phyloP scores from a whole-genome alignment of 1,284 basidiomycete genomes.

The Marasmius fiardii region DNA sequence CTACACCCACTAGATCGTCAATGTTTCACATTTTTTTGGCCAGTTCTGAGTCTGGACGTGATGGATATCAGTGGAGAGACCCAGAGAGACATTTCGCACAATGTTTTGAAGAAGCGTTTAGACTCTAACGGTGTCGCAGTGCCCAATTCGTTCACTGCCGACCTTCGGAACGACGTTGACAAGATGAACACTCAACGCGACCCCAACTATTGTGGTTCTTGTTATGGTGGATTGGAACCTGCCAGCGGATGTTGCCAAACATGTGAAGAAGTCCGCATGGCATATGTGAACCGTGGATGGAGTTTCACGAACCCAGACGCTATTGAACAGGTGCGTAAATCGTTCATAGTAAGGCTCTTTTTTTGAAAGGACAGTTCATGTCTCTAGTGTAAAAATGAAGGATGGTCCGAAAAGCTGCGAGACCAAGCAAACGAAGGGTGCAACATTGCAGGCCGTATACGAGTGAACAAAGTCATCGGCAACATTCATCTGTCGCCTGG shows the following conservation, averaged over 20 bases:
- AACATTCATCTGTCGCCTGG: constrained; percentile 90
- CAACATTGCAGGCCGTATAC: constrained; percentile 86
- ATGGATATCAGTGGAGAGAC: constrained; percentile 99
- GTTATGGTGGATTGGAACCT: constrained; percentile 88
- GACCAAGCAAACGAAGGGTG: constrained; percentile 95
- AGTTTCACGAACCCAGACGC: constrained; percentile 88
- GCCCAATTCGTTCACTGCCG: constrained; percentile 52
- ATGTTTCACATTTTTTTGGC: constrained; percentile 1
- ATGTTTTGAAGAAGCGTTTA: constrained; percentile 83
- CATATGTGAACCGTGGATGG: constrained; percentile 94
- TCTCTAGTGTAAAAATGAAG: constrained; percentile 84
- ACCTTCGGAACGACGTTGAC: constrained; percentile 84
- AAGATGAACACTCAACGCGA: constrained; percentile 64
- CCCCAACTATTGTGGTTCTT: constrained; percentile 88
- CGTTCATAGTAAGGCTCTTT: neutral
- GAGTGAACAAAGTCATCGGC: constrained; percentile 96
- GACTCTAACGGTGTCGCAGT: constrained; percentile 59
- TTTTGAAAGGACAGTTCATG: constrained; percentile 3
- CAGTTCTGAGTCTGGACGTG: constrained; percentile 92
- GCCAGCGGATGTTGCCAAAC: constrained; percentile 90
- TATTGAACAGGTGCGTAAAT: constrained; percentile 81
- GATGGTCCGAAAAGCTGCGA: constrained; percentile 92
- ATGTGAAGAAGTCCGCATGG: constrained; percentile 91
- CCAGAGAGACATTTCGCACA: constrained; percentile 88
- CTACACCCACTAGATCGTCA: neutral